phyloP scores from a whole-genome alignment of 371 early-diverging fungal species.

The Actinomortierella ambigua region DNA sequence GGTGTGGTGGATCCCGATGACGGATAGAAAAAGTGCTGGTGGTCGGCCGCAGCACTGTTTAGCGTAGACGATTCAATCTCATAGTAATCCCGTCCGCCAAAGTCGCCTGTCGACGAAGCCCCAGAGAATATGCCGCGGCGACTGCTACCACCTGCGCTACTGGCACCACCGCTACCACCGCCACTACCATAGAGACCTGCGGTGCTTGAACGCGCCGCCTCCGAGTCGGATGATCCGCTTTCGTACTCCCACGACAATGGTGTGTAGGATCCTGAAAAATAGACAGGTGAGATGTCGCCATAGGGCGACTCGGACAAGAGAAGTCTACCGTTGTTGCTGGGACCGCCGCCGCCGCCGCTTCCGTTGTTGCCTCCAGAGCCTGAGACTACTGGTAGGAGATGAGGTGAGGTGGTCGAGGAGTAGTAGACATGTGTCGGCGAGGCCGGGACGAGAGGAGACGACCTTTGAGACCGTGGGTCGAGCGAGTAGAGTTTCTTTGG shows the following conservation, averaged over 20 bases:
- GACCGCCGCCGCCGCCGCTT: too few species aligned
- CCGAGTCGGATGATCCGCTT: slow-evolving; percentile 44
- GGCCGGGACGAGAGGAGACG: slow-evolving; percentile 40
- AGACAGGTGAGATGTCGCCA: slow-evolving; percentile 42
- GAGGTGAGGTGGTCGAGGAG: slow-evolving; percentile 37
- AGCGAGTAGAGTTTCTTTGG: slow-evolving; percentile 46
- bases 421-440: slow-evolving; percentile 45
- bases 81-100: slow-evolving; percentile 28
- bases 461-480: slow-evolving; percentile 34
- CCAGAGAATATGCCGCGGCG: slow-evolving; percentile 21
- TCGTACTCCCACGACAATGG: slow-evolving; percentile 43
- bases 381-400: slow-evolving; percentile 34
- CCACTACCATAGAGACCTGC: too few species aligned
- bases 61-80: slow-evolving; percentile 44
- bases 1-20: slow-evolving; percentile 44
- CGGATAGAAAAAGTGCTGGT: slow-evolving; percentile 1
- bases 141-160: too few species aligned
- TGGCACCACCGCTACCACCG: slow-evolving; percentile 6
- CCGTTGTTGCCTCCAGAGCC: too few species aligned
- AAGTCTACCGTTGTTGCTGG: too few species aligned
- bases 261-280: slow-evolving; percentile 39
- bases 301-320: slow-evolving; percentile 22
- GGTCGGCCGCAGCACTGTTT: slow-evolving; percentile 22
- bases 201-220: slow-evolving; percentile 15
- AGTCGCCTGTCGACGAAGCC: slow-evolving; percentile 34